Conservation (phyloP, 306 rosid genomes). For the Glycine soja region DNA sequence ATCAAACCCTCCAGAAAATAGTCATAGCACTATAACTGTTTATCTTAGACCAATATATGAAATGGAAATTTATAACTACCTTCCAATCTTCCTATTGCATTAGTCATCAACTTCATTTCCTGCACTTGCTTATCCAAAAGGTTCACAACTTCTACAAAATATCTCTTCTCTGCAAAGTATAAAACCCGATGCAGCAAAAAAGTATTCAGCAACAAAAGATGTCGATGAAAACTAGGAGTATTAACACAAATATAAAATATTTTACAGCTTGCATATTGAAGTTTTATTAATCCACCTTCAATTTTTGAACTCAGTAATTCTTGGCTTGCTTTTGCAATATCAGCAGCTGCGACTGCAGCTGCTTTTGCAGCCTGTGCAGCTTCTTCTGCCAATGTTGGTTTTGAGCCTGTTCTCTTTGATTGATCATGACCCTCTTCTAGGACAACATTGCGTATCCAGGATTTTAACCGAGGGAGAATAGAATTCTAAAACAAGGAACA, state of each 20-base stretch:
- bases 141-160: conserved; percentile 59
- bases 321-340: conserved; percentile 76
- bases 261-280: conserved; percentile 28
- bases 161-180: conserved; percentile 61
- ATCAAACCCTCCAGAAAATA: conserved; percentile 19
- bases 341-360: conserved; percentile 86
- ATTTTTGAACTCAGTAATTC: conserved; percentile 66
- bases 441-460: conserved; percentile 82
- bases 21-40: not conserved
- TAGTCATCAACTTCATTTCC: conserved; percentile 84
- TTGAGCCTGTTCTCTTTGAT: conserved; percentile 50
- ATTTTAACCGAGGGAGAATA: conserved; percentile 74
- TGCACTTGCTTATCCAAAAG: conserved; percentile 71
- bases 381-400: conserved; percentile 78
- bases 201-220: conserved; percentile 31
- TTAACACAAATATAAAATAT: not conserved
- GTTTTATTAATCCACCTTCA: conserved; percentile 63
- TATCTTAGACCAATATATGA: conserved; percentile 26
- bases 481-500: conserved; percentile 62
- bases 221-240: conserved; percentile 4
- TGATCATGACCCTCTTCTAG: conserved; percentile 62
- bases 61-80: conserved; percentile 54
- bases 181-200: conserved; percentile 40
- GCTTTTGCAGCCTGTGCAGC: conserved; percentile 80
- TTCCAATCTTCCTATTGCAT: conserved; percentile 71